Evolutionary conservation across 352 stramenopile genomes (phyloP), one percentile per base, ranked within the genome.

Genomic region (Hyaloperonospora brassicae): DNA sequence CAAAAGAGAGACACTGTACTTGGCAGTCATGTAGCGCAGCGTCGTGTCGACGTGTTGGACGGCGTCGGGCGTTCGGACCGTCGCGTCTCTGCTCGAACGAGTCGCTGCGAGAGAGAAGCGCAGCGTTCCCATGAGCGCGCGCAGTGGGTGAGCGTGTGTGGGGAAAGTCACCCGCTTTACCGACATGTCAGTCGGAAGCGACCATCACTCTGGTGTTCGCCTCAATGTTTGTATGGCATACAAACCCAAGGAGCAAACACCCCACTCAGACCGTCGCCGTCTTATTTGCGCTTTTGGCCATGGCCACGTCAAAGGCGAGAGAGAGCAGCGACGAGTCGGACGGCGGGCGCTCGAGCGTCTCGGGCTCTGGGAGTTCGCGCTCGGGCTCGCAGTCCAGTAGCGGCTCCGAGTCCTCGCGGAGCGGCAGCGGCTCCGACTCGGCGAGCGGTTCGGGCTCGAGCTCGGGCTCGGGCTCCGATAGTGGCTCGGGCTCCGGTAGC

Each of bases 51-150:
- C 70, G 52, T 95, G 86, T 38, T 85, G 64, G 51, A 97, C 93
- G n/a, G 97, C 66, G 48, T 96, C 77, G 0, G 66, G 57, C 23
- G 82, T 86, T 14, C 86, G 86, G 51, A 89, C 96, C 39, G 79
- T 74, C 43, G 79, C 54, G 58, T 97, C 87, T 57, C 97, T 86
- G 27, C 86, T 87, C 24, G 87, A 93, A 54, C 75, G 95, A 45
- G 86, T 73, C 43, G 17, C 17, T 17, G 74, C 78, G 22, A 97
- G 87, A 5, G 69, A 60, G 61, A 94, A 96, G 43, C 76, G 82
- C 44, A 96, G 67, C 65, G 92, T 93, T 57, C 72, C 83, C 80
- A 93, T 95, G 14, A 10, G 11, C 5, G 21, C 21, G 36, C 34
- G 34, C 8, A 39, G 34, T 12, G 17, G 8, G 4, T 95, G 7